Conservation (phyloP, 805 yeast genomes). For the Kodamaea laetipori region DNA sequence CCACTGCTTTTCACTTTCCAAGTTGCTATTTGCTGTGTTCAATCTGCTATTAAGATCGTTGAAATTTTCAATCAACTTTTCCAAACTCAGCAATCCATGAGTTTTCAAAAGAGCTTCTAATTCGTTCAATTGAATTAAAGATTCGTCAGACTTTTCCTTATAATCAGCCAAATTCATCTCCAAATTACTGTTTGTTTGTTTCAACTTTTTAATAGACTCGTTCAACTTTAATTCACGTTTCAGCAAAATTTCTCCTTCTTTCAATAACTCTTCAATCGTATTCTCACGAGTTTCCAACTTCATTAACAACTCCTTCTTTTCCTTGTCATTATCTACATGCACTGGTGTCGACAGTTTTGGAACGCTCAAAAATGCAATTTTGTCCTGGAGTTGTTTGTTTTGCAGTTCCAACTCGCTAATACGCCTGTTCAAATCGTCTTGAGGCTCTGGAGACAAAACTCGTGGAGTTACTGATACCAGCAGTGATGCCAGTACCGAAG, state of each 20-base stretch:
- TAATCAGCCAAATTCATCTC: conserved; percentile 33
- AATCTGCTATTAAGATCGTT: conserved; percentile 18
- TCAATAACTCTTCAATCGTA: conserved; percentile 63
- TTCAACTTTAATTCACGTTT: conserved; percentile 68
- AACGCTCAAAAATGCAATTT: neutral
- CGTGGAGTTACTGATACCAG: conserved; percentile 6
- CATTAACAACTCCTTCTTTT: conserved; percentile 7
- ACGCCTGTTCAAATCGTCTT: neutral
- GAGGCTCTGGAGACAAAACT: conserved; percentile 9
- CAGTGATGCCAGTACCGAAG: conserved; percentile 1
- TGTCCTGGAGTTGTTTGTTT: neutral
- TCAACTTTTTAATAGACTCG: conserved; percentile 65
- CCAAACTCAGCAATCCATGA: conserved; percentile 30
- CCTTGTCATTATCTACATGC: conserved; percentile 6
- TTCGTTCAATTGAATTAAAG: conserved; percentile 39
- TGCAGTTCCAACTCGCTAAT: neutral
- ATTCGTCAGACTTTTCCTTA: conserved; percentile 32
- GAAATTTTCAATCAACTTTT: conserved; percentile 28
- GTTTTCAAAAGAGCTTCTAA: conserved; percentile 34
- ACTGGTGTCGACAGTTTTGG: conserved; percentile 1
- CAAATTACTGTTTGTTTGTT: conserved; percentile 32
- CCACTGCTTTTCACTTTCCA: conserved; percentile 27
- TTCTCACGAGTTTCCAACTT: conserved; percentile 39
- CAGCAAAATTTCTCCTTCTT: conserved; percentile 76
- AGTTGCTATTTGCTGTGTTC: conserved; percentile 18